A percentile compares a stretch with the other conserved stretches of the same genome.
Conservation (phyloP, 805 yeast species). For the Pichia eremophila region DNA sequence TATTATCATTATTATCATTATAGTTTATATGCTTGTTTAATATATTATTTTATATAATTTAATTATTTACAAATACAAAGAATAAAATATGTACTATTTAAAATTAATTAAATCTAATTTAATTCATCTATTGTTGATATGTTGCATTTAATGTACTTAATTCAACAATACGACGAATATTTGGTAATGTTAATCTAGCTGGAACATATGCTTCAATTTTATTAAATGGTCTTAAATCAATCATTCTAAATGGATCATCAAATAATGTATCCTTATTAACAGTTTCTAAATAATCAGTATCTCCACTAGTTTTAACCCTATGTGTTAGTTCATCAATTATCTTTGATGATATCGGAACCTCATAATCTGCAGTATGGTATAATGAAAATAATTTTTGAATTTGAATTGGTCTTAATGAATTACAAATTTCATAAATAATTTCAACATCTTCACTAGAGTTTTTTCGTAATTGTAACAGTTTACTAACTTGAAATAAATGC, state of each 20-base stretch:
- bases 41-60: too few species aligned
- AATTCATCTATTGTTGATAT: conserved; percentile 27
- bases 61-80: too few species aligned
- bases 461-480: conserved; percentile 85
- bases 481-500: conserved; percentile 87
- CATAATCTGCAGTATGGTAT: conserved; percentile 89
- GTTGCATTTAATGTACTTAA: conserved; percentile 77
- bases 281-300: conserved; percentile 61
- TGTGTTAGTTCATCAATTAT: conserved; percentile 77
- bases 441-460: conserved; percentile 82
- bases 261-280: conserved; percentile 66
- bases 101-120: too few species aligned
- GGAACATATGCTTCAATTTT: conserved; percentile 89
- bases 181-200: conserved; percentile 85
- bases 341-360: conserved; percentile 78
- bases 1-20: too few species aligned
- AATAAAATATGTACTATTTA: too few species aligned
- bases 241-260: conserved; percentile 73
- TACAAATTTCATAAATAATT: conserved; percentile 89
- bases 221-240: conserved; percentile 67
- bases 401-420: conserved; percentile 89
- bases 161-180: conserved; percentile 79
- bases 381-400: conserved; percentile 85
- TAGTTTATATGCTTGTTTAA: too few species aligned
- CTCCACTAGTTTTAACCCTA: conserved; percentile 47